phyloP scores from a whole-genome alignment of 345 rosid genomes.

The Rhodamnia argentea region DNA sequence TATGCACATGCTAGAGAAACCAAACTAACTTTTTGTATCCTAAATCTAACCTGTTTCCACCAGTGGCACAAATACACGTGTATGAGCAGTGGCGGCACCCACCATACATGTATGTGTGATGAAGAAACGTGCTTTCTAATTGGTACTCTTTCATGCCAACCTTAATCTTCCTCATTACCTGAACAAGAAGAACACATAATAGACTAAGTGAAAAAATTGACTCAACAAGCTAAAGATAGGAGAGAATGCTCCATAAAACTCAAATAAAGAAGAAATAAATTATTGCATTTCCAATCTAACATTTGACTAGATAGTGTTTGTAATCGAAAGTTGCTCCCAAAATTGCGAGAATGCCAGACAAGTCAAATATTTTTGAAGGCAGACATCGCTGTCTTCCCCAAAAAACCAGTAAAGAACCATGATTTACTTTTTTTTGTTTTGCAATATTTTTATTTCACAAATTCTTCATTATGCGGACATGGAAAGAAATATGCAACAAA shows the following conservation, averaged over 20 bases:
- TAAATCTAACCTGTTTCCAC: constrained; percentile 62
- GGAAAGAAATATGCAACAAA: neutral
- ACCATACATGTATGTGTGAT: constrained; percentile 88
- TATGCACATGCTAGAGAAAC: neutral
- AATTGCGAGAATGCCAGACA: neutral
- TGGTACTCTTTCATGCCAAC: constrained; percentile 84
- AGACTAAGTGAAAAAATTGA: neutral
- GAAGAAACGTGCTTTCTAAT: constrained; percentile 90
- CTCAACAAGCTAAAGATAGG: neutral
- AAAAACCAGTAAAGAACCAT: neutral
- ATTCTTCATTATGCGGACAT: neutral
- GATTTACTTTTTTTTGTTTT: neutral
- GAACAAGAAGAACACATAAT: neutral
- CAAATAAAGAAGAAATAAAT: neutral
- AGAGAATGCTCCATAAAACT: neutral
- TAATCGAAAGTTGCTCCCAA: neutral
- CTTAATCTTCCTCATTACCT: constrained; percentile 75
- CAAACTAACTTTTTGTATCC: neutral
- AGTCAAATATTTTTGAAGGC: neutral
- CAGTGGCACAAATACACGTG: constrained; percentile 94
- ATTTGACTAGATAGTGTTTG: neutral
- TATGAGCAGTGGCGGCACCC: constrained; percentile 95
- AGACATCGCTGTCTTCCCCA: neutral
- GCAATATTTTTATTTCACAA: neutral
- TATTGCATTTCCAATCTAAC: neutral